Percentiles rank a stretch among this genome's conserved stretches.
Conservation (phyloP, 2,329 filamentous ascomycete species). For the Domatiomyces globalis region DNA sequence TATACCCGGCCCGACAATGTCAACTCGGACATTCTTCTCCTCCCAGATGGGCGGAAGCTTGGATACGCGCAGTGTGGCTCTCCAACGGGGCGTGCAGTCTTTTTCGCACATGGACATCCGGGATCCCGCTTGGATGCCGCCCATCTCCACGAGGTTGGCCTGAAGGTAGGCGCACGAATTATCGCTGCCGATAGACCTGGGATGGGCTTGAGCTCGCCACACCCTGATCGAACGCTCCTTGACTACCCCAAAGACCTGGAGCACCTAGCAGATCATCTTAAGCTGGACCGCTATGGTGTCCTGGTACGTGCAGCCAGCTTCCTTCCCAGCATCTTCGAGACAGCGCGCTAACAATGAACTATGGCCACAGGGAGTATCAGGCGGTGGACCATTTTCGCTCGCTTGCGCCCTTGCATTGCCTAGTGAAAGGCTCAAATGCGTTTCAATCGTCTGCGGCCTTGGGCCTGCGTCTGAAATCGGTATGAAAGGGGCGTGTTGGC, state of each 20-base stretch:
- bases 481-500: constrained; percentile 19
- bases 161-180: constrained; percentile 25
- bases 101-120: constrained; percentile 33
- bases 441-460: constrained; percentile 12
- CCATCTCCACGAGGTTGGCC: constrained; percentile 22
- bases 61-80: constrained; percentile 31
- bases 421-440: constrained; percentile 3
- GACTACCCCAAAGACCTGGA: constrained; percentile 32
- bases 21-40: constrained; percentile 20
- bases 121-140: constrained; percentile 31
- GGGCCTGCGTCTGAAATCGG: constrained; percentile 24
- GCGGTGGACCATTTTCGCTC: constrained; percentile 35
- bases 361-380: constrained; percentile 25
- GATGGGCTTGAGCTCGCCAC: constrained; percentile 27
- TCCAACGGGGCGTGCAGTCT: constrained; percentile 21
- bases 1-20: constrained; percentile 13
- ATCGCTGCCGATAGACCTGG: constrained; percentile 33
- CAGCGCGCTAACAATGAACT: not conserved
- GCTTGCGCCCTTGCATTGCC: constrained; percentile 32
- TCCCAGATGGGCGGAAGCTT: constrained; percentile 25
- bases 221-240: constrained; percentile 25
- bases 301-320: constrained; percentile 10
- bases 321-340: not conserved
- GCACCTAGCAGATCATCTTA: constrained; percentile 28
- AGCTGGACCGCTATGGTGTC: constrained; percentile 29